These are phyloP conservation scores for Raffaelea arxii DNA, from an alignment of 2,329 filamentous ascomycete species.

Conservation along the genomic window DNA sequence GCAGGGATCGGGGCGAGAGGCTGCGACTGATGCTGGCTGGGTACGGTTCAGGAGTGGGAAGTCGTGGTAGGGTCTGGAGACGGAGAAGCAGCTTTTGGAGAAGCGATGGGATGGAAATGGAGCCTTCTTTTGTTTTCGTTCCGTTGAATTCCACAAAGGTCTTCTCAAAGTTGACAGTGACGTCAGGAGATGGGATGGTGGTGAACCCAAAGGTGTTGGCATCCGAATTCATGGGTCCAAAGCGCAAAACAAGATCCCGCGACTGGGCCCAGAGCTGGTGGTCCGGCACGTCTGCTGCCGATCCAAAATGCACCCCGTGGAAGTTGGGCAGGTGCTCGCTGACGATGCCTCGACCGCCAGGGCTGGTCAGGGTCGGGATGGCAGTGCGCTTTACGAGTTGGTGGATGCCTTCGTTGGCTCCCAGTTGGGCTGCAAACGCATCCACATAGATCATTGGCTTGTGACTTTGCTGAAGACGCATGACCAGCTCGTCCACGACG, in stretches of 20 bases:
- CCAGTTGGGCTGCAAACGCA: conserved; percentile 32
- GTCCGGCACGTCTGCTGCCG: too few relatives aligned
- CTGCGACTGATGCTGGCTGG: too few relatives aligned
- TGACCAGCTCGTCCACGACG: too few relatives aligned
- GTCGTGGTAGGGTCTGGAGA: too few relatives aligned
- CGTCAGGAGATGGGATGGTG: not conserved
- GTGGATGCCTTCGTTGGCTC: conserved; percentile 31
- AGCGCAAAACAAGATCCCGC: not conserved
- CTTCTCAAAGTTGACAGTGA: not conserved
- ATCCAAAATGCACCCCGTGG: too few relatives aligned
- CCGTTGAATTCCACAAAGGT: not conserved
- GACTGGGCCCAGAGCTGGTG: not conserved
- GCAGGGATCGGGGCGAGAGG: too few relatives aligned
- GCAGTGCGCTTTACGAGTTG: conserved; percentile 29
- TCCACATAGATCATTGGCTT: conserved; percentile 43
- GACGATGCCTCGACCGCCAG: not conserved
- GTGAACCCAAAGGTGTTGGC: not conserved
- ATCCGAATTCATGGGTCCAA: not conserved
- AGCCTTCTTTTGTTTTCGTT: too few relatives aligned
- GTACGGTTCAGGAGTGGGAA: too few relatives aligned
- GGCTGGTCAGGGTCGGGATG: conserved; percentile 30
- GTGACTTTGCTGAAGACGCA: conserved; percentile 32
- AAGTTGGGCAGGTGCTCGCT: not conserved
- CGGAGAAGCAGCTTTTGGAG: too few relatives aligned
- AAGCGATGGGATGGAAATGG: too few relatives aligned